Evolutionary conservation across 75 land plant species (phyloP), one percentile per base, ranked within the genome.

Genomic region (Pseudotsuga menziesii): DNA sequence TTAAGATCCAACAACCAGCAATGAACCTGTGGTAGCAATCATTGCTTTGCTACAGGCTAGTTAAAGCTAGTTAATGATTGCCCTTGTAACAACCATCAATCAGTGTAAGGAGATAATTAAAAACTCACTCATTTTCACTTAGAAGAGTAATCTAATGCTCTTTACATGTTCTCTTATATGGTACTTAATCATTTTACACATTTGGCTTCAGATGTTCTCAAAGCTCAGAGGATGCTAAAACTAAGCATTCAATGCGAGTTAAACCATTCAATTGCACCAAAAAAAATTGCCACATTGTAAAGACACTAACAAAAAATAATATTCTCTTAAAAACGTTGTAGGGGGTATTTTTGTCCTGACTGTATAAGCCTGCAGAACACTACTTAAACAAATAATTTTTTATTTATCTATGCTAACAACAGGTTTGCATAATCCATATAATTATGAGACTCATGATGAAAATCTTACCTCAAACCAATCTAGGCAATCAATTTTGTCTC

Each of bases 401-500:
- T n/a, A n/a, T 52, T 14, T n/a, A 0, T 36, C 22, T 44, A 56
- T 15, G 59, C 2, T 26, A 25, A 15, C 5, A 56, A 74, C n/a
- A 74, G 14, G 17, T 23, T 7, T 22, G 35, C 39, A 74, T 5
- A 72, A 73, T n/a, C 35, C 39, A 66, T 17, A 66, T 66, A 66
- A 4, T 5, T 17, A 35, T 39, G 17, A 16, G 70, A 6, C 32
- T 29, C 11, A 35, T 17, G 11, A 26, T 11, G 32, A 63, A 6
- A 54, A 75, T 56, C 84, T 73, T 57, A 96, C 97, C 92, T 90
- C 90, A 76, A 85, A 82, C 80, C 80, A 76, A 76, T 86, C 91
- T 36, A 89, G 67, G 76, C 98, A 96, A 72, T 96, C 94, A 63
- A 93, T 64, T 82, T 80, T 41, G 81, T 72, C n/a, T 88, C 84